Percentiles rank a stretch among this genome's conserved stretches.
Evolutionary conservation across 768 basidiomycete genomes (phyloP).

Genomic region (Lanmaoa pseudosensibilis): DNA sequence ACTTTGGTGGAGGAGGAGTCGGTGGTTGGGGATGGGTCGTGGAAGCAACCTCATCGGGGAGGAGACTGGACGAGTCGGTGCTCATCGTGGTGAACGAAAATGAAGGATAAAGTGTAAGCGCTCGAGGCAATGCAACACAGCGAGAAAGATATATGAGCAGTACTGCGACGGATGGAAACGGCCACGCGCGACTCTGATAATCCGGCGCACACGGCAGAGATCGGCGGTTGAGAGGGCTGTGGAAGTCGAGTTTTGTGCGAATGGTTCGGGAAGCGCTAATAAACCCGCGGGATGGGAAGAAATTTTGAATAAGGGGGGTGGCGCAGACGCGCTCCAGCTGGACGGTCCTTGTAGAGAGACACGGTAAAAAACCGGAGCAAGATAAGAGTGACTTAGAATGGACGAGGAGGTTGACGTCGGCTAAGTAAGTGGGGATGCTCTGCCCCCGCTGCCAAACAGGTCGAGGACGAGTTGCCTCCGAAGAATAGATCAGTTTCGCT

Average conservation of each 20-base stretch:
- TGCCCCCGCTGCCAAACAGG: not conserved
- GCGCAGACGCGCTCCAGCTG: no score
- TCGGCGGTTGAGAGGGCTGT: not conserved
- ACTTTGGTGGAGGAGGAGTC: slow-evolving; percentile 6
- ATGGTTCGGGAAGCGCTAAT: not conserved
- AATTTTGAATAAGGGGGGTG: not conserved
- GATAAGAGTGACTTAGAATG: no score
- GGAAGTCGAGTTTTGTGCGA: not conserved
- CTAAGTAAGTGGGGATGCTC: not conserved
- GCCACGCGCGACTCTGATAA: not conserved
- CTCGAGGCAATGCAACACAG: not conserved
- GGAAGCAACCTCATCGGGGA: not conserved
- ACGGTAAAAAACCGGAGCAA: no score
- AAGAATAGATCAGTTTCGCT: not conserved
- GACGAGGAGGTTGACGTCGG: not conserved
- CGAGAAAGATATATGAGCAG: not conserved
- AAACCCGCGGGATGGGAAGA: not conserved
- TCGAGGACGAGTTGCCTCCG: not conserved
- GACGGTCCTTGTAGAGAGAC: not conserved
- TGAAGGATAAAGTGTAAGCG: not conserved
- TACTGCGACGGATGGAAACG: not conserved
- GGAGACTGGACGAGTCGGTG: not conserved
- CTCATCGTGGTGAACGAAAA: slow-evolving; percentile 1
- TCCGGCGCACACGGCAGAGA: not conserved
- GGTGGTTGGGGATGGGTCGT: not conserved